Evolutionary conservation across 1,284 basidiomycete genomes (phyloP).

Genomic region (Phaffia rhodozyma): DNA sequence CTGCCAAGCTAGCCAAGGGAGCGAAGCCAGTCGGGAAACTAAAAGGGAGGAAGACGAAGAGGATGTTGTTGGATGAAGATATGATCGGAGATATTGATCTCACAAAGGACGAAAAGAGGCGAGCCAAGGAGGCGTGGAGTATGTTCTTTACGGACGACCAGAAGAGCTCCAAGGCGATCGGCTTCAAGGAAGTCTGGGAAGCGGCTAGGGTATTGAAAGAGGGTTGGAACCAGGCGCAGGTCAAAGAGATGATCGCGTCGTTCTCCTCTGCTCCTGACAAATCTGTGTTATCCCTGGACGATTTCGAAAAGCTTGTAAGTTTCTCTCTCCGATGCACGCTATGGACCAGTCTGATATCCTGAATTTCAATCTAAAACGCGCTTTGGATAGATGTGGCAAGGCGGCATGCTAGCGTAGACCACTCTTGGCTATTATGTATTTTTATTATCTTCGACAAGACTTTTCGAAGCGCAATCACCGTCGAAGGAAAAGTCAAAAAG

Average conservation of each 20-base stretch:
- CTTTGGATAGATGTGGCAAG: slow-evolving; percentile 7
- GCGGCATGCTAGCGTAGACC: not conserved
- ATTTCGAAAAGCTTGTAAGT: slow-evolving; percentile 25
- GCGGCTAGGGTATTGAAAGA: slow-evolving; percentile 32
- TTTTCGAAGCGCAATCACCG: too few relatives aligned
- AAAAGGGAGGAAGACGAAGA: slow-evolving; percentile 27
- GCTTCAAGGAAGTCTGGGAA: slow-evolving; percentile 31
- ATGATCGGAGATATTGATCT: slow-evolving; percentile 18
- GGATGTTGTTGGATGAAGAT: slow-evolving; percentile 30
- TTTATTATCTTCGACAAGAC: too few relatives aligned
- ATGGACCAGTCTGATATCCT: not conserved
- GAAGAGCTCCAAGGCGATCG: slow-evolving; percentile 22
- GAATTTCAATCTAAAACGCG: not conserved
- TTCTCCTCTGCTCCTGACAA: slow-evolving; percentile 34
- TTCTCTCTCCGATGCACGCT: not conserved
- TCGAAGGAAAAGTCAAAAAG: too few relatives aligned
- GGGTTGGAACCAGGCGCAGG: slow-evolving; percentile 31
- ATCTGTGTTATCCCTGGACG: slow-evolving; percentile 31
- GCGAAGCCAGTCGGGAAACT: slow-evolving; percentile 24
- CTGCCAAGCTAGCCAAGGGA: slow-evolving; percentile 4
- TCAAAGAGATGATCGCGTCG: slow-evolving; percentile 35
- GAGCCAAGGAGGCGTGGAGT: slow-evolving; percentile 9
- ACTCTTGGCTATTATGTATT: too few relatives aligned
- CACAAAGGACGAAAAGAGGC: slow-evolving; percentile 6
- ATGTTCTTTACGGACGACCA: slow-evolving; percentile 1